Evolutionary conservation across 768 basidiomycete genomes (phyloP).

Genomic region (Boletus edulis): DNA sequence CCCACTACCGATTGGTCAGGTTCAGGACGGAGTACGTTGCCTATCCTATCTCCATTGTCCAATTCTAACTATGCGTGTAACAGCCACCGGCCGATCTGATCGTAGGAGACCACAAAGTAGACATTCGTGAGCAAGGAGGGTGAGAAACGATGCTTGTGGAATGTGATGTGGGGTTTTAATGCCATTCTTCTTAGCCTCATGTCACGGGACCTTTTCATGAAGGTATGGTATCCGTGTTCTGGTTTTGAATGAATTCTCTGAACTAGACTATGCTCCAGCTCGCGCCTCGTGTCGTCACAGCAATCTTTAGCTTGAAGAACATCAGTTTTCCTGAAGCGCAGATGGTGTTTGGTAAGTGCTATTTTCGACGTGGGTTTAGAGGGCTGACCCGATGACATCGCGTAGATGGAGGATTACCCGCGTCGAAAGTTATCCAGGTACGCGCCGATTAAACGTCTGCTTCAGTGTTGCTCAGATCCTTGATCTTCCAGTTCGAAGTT

Average conservation of each 20-base stretch:
- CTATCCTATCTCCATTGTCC: neutral
- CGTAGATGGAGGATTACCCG: constrained; percentile 12
- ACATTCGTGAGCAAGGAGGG: constrained; percentile 19
- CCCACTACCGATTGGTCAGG: constrained; percentile 37
- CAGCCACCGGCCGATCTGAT: neutral
- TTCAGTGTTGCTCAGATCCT: neutral
- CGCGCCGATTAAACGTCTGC: neutral
- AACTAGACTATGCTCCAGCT: constrained; percentile 28
- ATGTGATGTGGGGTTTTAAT: neutral
- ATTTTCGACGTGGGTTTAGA: neutral
- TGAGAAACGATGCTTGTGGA: neutral
- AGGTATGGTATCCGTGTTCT: constrained; percentile 9
- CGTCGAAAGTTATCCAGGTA: constrained; percentile 21
- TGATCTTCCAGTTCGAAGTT: constrained; percentile 9
- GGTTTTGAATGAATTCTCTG: constrained; percentile 15
- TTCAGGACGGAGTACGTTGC: constrained; percentile 40
- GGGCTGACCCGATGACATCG: neutral
- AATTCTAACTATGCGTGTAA: constrained; percentile 9
- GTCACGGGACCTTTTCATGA: constrained; percentile 25
- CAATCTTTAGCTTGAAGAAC: constrained; percentile 44
- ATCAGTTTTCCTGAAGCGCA: constrained; percentile 17
- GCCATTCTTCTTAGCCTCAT: constrained; percentile 27
- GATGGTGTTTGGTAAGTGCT: constrained; percentile 13
- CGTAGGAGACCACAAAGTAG: constrained; percentile 7
- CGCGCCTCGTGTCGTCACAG: constrained; percentile 41